phyloP scores from a whole-genome alignment of 495 filamentous ascomycete species.

The Penicillium silybi region DNA sequence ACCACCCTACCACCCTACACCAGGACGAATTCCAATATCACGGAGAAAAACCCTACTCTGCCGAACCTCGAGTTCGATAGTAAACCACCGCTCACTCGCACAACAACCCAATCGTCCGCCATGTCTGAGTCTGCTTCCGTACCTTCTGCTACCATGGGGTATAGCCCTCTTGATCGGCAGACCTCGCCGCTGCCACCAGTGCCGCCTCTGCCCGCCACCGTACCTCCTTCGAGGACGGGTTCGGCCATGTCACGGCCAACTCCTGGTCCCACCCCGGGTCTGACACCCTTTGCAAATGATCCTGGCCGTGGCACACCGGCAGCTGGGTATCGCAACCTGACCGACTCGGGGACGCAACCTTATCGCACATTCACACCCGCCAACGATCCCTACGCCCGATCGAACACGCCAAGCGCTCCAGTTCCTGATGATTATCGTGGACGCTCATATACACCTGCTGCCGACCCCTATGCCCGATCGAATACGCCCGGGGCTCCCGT shows the following conservation, averaged over 20 bases:
- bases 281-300: slow-evolving; percentile 7
- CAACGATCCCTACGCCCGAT: slow-evolving; percentile 13
- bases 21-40: slow-evolving; percentile 12
- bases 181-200: slow-evolving; percentile 17
- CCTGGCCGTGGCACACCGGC: background rate
- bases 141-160: slow-evolving; percentile 22
- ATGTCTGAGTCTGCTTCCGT: slow-evolving; percentile 24
- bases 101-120: slow-evolving; percentile 20
- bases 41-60: slow-evolving; percentile 15
- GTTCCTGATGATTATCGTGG: slow-evolving; percentile 6
- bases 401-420: background rate
- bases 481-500: background rate
- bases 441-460: background rate
- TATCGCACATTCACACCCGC: slow-evolving; percentile 12
- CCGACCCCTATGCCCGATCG: background rate
- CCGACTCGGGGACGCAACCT: slow-evolving; percentile 7
- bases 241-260: slow-evolving; percentile 10
- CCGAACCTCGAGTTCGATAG: slow-evolving; percentile 22
- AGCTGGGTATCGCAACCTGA: slow-evolving; percentile 15
- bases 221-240: slow-evolving; percentile 8
- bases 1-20: slow-evolving; percentile 54
- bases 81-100: slow-evolving; percentile 21
- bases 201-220: slow-evolving; percentile 16
- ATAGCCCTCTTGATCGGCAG: slow-evolving; percentile 20
- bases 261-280: slow-evolving; percentile 5